These are phyloP conservation scores for Hypoxylon sp. DNA, from an alignment of 2,329 filamentous ascomycete genomes.

Conservation along the genomic window DNA sequence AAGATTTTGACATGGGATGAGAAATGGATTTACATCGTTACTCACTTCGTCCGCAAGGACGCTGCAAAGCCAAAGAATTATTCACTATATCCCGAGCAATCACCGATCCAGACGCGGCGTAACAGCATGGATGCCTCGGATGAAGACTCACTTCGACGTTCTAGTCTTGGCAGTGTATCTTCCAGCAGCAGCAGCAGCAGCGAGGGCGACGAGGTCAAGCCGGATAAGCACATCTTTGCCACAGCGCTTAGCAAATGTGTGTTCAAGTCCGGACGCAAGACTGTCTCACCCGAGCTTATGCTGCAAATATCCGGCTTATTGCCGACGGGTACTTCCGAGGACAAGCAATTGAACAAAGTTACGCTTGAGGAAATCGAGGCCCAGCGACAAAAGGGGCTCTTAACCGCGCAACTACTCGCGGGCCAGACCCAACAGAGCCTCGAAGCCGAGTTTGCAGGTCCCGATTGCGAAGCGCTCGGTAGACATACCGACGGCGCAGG, in stretches of 20 bases:
- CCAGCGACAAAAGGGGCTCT: slow-evolving; percentile 53
- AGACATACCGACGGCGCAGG: slow-evolving; percentile 55
- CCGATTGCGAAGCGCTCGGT: slow-evolving; percentile 53
- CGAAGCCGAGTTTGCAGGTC: slow-evolving; percentile 50
- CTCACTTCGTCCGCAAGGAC: slow-evolving; percentile 62
- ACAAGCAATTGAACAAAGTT: slow-evolving; percentile 27
- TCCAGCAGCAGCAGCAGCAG: slow-evolving; percentile 19
- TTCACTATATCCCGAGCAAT: slow-evolving; percentile 53
- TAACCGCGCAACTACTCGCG: slow-evolving; percentile 50
- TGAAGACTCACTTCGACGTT: slow-evolving; percentile 19
- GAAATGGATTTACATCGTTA: slow-evolving; percentile 69
- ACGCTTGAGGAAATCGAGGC: slow-evolving; percentile 53
- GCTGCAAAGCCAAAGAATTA: slow-evolving; percentile 53
- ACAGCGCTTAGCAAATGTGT: slow-evolving; percentile 70
- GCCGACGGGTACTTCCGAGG: slow-evolving; percentile 55
- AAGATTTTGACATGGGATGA: slow-evolving; percentile 67
- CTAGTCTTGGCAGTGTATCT: slow-evolving; percentile 28
- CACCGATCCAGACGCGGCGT: slow-evolving; percentile 24
- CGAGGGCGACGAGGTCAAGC: slow-evolving; percentile 24
- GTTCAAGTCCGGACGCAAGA: slow-evolving; percentile 72
- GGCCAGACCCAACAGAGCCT: slow-evolving; percentile 50
- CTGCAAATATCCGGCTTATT: slow-evolving; percentile 71
- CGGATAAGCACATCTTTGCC: slow-evolving; percentile 58
- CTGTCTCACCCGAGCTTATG: slow-evolving; percentile 73
- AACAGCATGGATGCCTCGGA: slow-evolving; percentile 24